phyloP scores from a whole-genome alignment of 2,329 filamentous ascomycete species.

The Fusarium hostae region DNA sequence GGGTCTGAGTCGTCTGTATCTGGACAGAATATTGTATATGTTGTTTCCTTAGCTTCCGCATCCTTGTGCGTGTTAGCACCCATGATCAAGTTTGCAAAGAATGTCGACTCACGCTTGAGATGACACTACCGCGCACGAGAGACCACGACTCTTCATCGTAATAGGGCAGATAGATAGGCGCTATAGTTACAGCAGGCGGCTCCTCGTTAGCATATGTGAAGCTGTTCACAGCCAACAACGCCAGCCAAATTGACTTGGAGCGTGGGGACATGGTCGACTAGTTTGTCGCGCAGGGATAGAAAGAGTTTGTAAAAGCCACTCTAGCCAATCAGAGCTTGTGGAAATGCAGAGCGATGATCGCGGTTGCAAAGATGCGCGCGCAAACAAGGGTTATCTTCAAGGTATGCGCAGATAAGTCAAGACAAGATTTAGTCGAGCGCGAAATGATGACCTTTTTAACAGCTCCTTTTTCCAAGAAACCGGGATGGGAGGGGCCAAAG shows the following conservation, averaged over 20 bases:
- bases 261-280: slow-evolving; percentile 23
- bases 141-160: slow-evolving; percentile 57
- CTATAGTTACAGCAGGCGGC: slow-evolving; percentile 51
- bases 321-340: slow-evolving; percentile 8
- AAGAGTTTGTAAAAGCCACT: background rate
- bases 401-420: background rate
- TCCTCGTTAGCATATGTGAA: slow-evolving; percentile 33
- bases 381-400: slow-evolving; percentile 6
- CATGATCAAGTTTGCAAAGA: background rate
- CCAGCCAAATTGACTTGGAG: slow-evolving; percentile 36
- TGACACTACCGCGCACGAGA: slow-evolving; percentile 57
- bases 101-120: slow-evolving; percentile 53
- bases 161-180: slow-evolving; percentile 59
- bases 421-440: background rate
- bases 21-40: slow-evolving; percentile 62
- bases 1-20: slow-evolving; percentile 54
- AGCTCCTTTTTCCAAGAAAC: slow-evolving; percentile 7
- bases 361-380: background rate
- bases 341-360: slow-evolving; percentile 1
- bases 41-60: slow-evolving; percentile 50
- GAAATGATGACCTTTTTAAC: slow-evolving; percentile 28
- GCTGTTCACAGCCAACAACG: slow-evolving; percentile 43
- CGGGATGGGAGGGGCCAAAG: slow-evolving; percentile 18
- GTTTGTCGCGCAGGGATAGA: slow-evolving; percentile 17
- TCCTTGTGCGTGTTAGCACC: slow-evolving; percentile 34